Evolutionary conservation across 306 rosid genomes (phyloP).

Genomic region (Castanospermum australe): DNA sequence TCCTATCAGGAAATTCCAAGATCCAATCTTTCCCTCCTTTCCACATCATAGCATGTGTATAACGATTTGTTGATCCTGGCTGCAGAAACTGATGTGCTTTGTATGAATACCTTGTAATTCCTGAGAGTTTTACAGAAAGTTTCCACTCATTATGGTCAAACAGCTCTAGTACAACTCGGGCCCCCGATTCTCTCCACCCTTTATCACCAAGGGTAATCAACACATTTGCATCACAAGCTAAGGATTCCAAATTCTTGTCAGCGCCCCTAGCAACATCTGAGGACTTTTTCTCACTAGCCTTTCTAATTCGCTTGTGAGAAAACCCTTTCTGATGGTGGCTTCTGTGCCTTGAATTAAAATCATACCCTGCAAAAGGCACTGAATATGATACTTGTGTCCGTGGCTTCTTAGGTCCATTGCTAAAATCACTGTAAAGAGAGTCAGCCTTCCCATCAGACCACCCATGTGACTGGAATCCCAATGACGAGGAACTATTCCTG

Average conservation of each 20-base stretch:
- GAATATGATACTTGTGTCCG: constrained; percentile 89
- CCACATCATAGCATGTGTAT: constrained; percentile 98
- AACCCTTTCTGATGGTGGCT: constrained; percentile 55
- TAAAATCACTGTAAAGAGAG: constrained; percentile 60
- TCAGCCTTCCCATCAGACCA: constrained; percentile 77
- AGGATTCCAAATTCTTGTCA: constrained; percentile 63
- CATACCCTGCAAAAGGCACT: constrained; percentile 73
- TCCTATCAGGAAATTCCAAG: constrained; percentile 90
- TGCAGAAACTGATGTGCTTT: constrained; percentile 96
- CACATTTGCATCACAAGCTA: constrained; percentile 78
- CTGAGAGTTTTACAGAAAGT: constrained; percentile 81
- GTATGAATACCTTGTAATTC: constrained; percentile 73
- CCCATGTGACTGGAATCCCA: constrained; percentile 60
- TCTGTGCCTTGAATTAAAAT: constrained; percentile 54
- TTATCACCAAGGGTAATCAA: constrained; percentile 69
- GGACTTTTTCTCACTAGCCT: constrained; percentile 75
- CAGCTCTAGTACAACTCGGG: constrained; percentile 65
- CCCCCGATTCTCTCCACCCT: constrained; percentile 95
- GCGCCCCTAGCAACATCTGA: constrained; percentile 54
- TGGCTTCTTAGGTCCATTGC: constrained; percentile 85
- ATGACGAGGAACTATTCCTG: constrained; percentile 51
- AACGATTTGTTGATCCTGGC: constrained; percentile 96
- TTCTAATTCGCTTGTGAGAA: constrained; percentile 80
- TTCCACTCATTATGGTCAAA: constrained; percentile 90
- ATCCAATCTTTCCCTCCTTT: constrained; percentile 97